These are phyloP conservation scores for Flaveria robusta DNA, from an alignment of 129 eudicot genomes.

Conservation along the genomic window DNA sequence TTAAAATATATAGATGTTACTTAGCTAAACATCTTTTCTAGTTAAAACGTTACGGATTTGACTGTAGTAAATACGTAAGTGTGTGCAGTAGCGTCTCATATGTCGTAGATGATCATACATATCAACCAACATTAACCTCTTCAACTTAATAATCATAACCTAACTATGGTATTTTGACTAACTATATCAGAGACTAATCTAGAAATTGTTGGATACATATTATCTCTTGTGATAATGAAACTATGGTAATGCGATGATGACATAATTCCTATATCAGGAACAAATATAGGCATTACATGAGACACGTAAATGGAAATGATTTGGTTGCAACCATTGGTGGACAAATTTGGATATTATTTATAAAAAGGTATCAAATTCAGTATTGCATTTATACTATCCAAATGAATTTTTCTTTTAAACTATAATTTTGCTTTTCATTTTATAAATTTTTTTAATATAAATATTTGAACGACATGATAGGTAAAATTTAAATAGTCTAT, in stretches of 20 bases:
- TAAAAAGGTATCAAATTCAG: neutral
- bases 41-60: neutral
- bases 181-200: constrained; percentile 18
- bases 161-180: constrained; percentile 24
- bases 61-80: too few species aligned
- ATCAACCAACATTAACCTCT: neutral
- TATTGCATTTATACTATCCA: constrained; percentile 2
- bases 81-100: neutral
- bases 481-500: neutral
- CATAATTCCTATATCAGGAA: constrained; percentile 22
- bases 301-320: constrained; percentile 20
- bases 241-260: constrained; percentile 28
- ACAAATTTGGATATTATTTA: constrained; percentile 1
- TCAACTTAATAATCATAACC: constrained; percentile 2
- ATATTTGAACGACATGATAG: neutral
- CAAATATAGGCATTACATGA: constrained; percentile 11
- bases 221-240: constrained; percentile 12
- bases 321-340: constrained; percentile 30
- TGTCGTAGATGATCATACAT: neutral
- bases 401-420: neutral
- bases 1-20: too few species aligned
- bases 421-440: neutral
- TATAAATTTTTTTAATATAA: neutral
- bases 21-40: neutral
- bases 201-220: neutral